These are phyloP conservation scores for Globisporangium sylvaticum DNA, from an alignment of 352 stramenopile species.

Conservation along the genomic window DNA sequence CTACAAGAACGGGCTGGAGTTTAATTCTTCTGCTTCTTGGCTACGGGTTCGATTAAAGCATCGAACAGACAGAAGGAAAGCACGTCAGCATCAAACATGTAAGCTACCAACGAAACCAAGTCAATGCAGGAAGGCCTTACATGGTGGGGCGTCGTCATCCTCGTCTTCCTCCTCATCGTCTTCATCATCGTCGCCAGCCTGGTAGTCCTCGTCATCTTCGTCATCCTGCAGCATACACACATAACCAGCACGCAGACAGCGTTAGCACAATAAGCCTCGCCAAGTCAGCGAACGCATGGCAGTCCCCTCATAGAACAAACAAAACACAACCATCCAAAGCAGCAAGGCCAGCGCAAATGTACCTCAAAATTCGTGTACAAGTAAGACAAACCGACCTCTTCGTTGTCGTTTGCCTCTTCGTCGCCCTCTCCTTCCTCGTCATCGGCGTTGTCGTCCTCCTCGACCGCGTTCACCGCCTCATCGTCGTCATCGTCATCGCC, in stretches of 20 bases:
- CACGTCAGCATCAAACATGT: not conserved
- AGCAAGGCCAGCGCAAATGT: not conserved
- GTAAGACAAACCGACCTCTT: conserved; percentile 58
- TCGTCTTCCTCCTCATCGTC: conserved; percentile 34
- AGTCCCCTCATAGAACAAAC: no score
- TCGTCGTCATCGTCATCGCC: conserved; percentile 23
- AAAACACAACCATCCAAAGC: not conserved
- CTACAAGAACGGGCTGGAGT: not conserved
- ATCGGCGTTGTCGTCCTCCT: conserved; percentile 16
- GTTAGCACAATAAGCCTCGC: no score
- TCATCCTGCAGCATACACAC: conserved; percentile 14
- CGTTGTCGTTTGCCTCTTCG: conserved; percentile 21
- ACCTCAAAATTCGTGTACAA: conserved; percentile 70
- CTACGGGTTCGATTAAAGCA: conserved; percentile 15
- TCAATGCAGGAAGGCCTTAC: conserved; percentile 17
- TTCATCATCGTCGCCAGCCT: conserved; percentile 32
- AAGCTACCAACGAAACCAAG: not conserved
- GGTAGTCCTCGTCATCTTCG: conserved; percentile 44
- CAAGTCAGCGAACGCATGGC: not conserved
- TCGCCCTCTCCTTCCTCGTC: conserved; percentile 9
- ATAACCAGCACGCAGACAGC: not conserved
- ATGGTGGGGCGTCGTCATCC: conserved; percentile 31
- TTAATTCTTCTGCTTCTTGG: conserved; percentile 73
- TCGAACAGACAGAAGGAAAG: not conserved
- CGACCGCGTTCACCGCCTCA: not conserved